A percentile compares a stretch with the other conserved stretches of the same genome.
These are phyloP conservation scores for Vararia minispora DNA, from an alignment of 768 basidiomycete genomes.

Conservation along the genomic window DNA sequence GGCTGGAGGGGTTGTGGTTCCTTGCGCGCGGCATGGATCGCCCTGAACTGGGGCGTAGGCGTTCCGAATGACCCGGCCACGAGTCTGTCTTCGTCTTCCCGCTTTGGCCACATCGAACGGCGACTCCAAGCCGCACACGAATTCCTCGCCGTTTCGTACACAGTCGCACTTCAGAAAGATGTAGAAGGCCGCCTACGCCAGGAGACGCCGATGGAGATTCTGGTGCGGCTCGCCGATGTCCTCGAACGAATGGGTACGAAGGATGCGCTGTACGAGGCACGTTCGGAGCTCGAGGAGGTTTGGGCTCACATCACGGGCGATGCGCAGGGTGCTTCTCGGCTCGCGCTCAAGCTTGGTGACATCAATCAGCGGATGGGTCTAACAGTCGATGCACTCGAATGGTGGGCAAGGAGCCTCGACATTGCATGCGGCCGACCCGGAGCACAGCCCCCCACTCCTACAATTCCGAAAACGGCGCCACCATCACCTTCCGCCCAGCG, in stretches of 20 bases:
- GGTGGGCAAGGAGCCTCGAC: constrained; percentile 61
- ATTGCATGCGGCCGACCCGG: constrained; percentile 21
- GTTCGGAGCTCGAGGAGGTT: constrained; percentile 43
- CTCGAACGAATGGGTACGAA: constrained; percentile 50
- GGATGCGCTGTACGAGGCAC: constrained; percentile 41
- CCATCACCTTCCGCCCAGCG: constrained; percentile 55
- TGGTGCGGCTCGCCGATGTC: constrained; percentile 40
- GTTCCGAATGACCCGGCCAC: constrained; percentile 23
- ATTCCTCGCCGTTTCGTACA: constrained; percentile 39
- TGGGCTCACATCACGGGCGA: constrained; percentile 35
- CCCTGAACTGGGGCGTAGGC: constrained; percentile 51
- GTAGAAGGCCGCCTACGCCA: constrained; percentile 32
- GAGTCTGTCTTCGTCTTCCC: too few species aligned
- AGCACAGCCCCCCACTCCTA: constrained; percentile 10
- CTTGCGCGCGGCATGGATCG: constrained; percentile 63
- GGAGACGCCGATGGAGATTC: constrained; percentile 42
- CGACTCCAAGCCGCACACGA: constrained; percentile 41
- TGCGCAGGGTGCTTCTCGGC: constrained; percentile 36
- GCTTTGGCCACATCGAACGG: constrained; percentile 32
- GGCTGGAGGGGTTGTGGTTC: constrained; percentile 50
- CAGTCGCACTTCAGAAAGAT: constrained; percentile 30
- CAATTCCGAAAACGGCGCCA: constrained; percentile 30
- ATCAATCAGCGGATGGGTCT: constrained; percentile 46
- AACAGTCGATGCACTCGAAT: constrained; percentile 40
- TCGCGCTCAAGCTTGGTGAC: constrained; percentile 61